Conservation (phyloP, 352 stramenopile genomes). For the Peronosclerospora sorghi region DNA sequence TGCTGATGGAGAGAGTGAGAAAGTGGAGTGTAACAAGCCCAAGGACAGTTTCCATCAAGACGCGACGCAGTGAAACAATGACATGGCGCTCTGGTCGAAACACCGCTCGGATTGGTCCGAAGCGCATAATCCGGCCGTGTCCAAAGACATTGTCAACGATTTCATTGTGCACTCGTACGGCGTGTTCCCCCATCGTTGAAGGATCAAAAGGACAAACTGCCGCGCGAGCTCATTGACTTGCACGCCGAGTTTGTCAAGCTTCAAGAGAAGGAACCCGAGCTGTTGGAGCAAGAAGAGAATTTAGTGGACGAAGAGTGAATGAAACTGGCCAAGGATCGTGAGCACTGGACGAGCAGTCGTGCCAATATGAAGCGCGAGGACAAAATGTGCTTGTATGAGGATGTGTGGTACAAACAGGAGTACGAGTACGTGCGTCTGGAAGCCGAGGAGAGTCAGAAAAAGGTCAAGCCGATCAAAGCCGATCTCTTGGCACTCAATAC, state of each 20-base stretch:
- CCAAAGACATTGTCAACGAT: constrained; percentile 81
- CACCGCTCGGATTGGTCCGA: constrained; percentile 82
- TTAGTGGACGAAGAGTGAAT: constrained; percentile 81
- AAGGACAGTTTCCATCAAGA: constrained; percentile 84
- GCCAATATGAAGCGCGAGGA: constrained; percentile 86
- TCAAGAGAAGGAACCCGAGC: constrained; percentile 63
- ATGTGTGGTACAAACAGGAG: constrained; percentile 75
- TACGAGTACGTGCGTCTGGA: constrained; percentile 74
- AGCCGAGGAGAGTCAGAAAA: constrained; percentile 65
- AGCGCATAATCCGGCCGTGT: constrained; percentile 79
- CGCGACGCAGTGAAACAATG: constrained; percentile 81
- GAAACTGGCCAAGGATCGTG: constrained; percentile 81
- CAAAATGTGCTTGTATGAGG: constrained; percentile 78
- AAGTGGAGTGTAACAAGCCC: constrained; percentile 83
- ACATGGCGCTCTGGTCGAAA: constrained; percentile 83
- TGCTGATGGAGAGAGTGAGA: too few relatives aligned
- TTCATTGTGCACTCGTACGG: constrained; percentile 83
- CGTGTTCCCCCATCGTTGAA: constrained; percentile 56
- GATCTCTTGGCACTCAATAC: constrained; percentile 69
- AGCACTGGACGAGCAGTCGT: constrained; percentile 82
- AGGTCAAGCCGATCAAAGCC: constrained; percentile 71
- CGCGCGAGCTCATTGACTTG: constrained; percentile 59
- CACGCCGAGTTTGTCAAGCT: constrained; percentile 76
- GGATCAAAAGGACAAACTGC: constrained; percentile 43
- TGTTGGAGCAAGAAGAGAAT: constrained; percentile 76